phyloP scores from a whole-genome alignment of 345 rosid genomes.

The Populus nigra region DNA sequence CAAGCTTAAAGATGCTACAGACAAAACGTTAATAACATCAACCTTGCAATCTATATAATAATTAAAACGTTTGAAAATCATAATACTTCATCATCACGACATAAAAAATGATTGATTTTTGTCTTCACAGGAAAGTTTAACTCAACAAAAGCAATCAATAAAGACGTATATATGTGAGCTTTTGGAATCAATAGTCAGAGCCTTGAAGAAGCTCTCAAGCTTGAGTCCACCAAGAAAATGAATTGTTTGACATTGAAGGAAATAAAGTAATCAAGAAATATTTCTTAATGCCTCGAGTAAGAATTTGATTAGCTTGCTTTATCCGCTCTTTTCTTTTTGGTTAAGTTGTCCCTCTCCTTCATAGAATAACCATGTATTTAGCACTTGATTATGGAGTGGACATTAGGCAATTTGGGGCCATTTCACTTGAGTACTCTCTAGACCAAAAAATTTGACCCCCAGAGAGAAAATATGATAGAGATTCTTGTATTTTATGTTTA shows the following conservation, averaged over 20 bases:
- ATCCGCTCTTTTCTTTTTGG: not conserved
- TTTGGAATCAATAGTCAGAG: not conserved
- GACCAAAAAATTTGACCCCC: not conserved
- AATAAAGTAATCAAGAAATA: not conserved
- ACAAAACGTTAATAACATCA: not conserved
- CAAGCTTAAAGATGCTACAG: not conserved
- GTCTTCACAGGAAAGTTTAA: not conserved
- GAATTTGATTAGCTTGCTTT: not conserved
- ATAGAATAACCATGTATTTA: not conserved
- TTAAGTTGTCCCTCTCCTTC: not conserved
- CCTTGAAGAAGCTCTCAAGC: not conserved
- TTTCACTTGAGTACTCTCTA: not conserved
- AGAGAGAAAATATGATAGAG: not conserved
- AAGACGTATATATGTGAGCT: not conserved
- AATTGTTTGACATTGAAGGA: not conserved
- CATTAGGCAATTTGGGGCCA: not conserved
- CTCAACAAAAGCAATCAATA: not conserved
- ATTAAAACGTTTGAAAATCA: not conserved
- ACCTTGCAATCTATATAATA: not conserved
- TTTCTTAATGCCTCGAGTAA: not conserved
- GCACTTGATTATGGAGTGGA: not conserved
- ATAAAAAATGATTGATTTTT: not conserved
- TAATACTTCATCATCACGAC: not conserved
- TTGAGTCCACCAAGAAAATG: not conserved
- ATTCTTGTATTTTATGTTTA: too few species aligned